Conservation (phyloP, 2,329 filamentous ascomycete genomes). For the Amesomyces nigricolor region DNA sequence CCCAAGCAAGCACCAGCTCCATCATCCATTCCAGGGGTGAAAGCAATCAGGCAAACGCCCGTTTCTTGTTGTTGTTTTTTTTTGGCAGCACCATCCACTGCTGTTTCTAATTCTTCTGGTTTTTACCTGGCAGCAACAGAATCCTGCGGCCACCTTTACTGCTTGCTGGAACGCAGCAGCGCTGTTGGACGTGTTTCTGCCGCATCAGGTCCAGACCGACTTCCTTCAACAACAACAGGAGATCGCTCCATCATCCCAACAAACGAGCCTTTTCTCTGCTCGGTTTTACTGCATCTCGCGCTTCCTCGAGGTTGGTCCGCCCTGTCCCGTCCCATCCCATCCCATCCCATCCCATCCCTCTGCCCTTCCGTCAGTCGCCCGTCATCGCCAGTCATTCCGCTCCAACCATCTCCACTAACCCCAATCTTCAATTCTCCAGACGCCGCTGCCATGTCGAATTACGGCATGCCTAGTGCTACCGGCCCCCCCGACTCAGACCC, state of each 20-base stretch:
- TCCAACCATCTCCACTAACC: not conserved
- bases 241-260: not conserved
- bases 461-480: constrained; percentile 23
- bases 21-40: not conserved
- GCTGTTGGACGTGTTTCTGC: not conserved
- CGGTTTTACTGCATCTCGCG: not conserved
- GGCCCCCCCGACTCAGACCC: constrained; percentile 27
- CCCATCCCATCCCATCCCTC: not conserved
- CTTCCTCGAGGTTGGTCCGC: not conserved
- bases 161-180: constrained; percentile 7
- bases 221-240: not conserved
- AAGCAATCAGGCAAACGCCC: constrained; percentile 2
- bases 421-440: not conserved
- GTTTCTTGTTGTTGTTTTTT: not conserved
- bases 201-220: not conserved
- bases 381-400: constrained; percentile 11
- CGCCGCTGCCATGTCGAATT: constrained; percentile 23
- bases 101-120: not conserved
- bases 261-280: too few species aligned
- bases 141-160: not conserved
- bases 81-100: constrained; percentile 4
- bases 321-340: too few species aligned
- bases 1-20: not conserved
- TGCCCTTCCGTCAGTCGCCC: constrained; percentile 11
- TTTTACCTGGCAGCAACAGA: constrained; percentile 7